Evolutionary conservation across 331 rosid genomes (phyloP).

Genomic region (Prunus yedoensis): DNA sequence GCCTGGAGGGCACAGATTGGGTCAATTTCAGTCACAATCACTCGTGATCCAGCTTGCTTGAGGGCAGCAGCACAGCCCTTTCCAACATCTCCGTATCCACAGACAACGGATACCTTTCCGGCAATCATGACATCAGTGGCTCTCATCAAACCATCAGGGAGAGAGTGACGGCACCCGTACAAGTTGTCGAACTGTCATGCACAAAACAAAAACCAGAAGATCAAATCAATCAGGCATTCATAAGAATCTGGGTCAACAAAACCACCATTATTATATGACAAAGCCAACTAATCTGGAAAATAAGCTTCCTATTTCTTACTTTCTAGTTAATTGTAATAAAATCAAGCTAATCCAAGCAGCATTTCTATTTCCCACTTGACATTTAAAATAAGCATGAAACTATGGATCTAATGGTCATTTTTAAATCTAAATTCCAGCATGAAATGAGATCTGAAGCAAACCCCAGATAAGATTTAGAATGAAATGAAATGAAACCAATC

Average conservation of each 20-base stretch:
- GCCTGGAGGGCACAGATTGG: conserved; percentile 99
- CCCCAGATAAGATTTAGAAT: not conserved
- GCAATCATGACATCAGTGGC: conserved; percentile 99
- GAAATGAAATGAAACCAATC: not conserved
- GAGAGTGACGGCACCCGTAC: conserved; percentile 99
- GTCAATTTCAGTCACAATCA: conserved; percentile 85
- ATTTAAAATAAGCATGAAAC: not conserved
- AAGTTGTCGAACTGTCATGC: conserved; percentile 78
- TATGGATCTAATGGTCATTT: not conserved
- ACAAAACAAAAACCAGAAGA: not conserved
- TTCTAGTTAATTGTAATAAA: not conserved
- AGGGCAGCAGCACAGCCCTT: conserved; percentile 96
- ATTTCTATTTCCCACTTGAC: not conserved
- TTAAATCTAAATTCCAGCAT: not conserved
- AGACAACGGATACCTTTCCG: conserved; percentile 80
- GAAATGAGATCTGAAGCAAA: not conserved
- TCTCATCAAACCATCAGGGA: conserved; percentile 96
- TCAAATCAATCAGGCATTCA: not conserved
- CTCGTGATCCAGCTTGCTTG: conserved; percentile 95
- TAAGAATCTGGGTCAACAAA: not conserved
- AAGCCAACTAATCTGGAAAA: no score
- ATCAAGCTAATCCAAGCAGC: not conserved
- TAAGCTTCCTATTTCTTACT: not conserved
- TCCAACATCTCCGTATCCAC: conserved; percentile 96
- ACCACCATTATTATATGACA: not conserved